phyloP scores from a whole-genome alignment of 129 eudicot species.

The Apium graveolens region DNA sequence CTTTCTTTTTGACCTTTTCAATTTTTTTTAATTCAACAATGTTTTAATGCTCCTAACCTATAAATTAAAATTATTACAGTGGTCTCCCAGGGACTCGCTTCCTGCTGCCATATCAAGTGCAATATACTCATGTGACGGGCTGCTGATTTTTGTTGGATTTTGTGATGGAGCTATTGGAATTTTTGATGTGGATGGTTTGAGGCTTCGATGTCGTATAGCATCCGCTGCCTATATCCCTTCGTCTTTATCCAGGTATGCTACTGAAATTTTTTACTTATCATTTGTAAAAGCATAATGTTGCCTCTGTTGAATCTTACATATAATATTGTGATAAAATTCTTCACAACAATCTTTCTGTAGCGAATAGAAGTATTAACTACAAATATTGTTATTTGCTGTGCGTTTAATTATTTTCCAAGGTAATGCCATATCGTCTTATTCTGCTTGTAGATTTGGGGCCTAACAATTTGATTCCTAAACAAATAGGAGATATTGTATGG shows the following conservation, averaged over 20 bases:
- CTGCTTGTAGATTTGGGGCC: background rate
- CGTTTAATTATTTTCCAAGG: background rate
- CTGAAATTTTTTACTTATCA: background rate
- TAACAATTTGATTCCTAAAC: background rate
- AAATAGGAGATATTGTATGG: background rate
- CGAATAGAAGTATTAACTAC: background rate
- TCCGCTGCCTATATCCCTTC: conserved; percentile 66
- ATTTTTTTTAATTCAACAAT: background rate
- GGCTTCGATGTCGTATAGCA: conserved; percentile 65
- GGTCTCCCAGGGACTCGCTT: conserved; percentile 77
- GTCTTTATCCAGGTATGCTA: conserved; percentile 46
- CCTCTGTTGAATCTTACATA: background rate
- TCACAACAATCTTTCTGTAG: background rate
- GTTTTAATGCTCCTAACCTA: background rate
- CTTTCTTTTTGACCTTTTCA: background rate
- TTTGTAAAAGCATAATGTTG: background rate
- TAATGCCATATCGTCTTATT: background rate
- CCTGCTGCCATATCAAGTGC: conserved; percentile 69
- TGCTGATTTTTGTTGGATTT: conserved; percentile 56
- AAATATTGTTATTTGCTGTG: background rate
- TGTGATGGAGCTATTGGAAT: conserved; percentile 72
- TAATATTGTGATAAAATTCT: background rate
- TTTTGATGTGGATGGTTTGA: conserved; percentile 58
- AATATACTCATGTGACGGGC: conserved; percentile 67
- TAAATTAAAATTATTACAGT: conserved; percentile 29